Base-by-base conservation (phyloP, 73 alveolate genomes). In the Halteria grandinella region DNA sequence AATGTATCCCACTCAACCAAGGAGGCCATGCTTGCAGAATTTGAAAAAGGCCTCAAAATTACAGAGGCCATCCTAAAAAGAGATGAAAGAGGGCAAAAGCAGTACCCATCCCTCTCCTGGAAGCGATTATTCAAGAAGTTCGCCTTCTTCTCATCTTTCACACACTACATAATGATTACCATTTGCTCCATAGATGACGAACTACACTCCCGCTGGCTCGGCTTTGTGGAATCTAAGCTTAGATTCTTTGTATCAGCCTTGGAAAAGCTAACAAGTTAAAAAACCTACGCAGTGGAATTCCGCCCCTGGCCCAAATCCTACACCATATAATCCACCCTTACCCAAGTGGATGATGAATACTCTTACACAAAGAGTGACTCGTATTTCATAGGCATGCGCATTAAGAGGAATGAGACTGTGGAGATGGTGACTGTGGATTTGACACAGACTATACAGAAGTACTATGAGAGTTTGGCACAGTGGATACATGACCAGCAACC, bases 1-100 rank as follows among this genome's bases (percentile, higher is more conserved):
- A 87, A 87, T 47, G 95, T 95, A 18, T 89, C 95, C 12, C 79
- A 53, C 50, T 85, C 97, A 34, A 91, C 98, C 15, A 88, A 86
- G 75, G 78, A 88, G 50, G 93, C 89, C 29, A 71, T 96, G 86
- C 72, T 93, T 34, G 93, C 86, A 31, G 95, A 93, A 71, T 88
- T 96, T 58, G 82, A 75, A 45, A 82, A 59, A 47, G 97, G 95
- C 55, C 74, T 62, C 21, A 86, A 73, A 47, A 91, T 86, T 23
- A 76, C 94, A 25, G 41, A 85, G 52, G 88, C 73, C 41, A 87
- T 96, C 43, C 50, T 51, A 29, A 58, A 52, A 37, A 69, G 88
- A 57, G 77, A 52, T 69, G 72, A 39, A 43, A 55, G 29, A 5
- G 66, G 80, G 4, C 23, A 25, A 10, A 66, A 47, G 31, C 3